A percentile compares a stretch with the other conserved stretches of the same genome.
phyloP scores from a whole-genome alignment of 306 rosid species.

The Crataegus laevigata region DNA sequence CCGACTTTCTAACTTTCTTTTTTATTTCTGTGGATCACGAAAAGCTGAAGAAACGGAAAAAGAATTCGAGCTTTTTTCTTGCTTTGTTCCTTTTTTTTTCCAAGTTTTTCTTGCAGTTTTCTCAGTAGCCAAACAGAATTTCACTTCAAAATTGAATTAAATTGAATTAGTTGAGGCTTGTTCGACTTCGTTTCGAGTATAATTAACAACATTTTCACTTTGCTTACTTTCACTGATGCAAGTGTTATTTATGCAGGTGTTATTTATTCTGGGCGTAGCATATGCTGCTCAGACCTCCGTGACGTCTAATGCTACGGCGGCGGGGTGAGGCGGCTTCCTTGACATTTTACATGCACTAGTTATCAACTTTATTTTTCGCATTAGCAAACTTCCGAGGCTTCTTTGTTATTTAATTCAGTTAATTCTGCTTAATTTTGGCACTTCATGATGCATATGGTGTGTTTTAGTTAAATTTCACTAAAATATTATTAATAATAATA shows the following conservation, averaged over 20 bases:
- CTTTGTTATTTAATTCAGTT: not conserved
- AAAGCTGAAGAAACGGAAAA: not conserved
- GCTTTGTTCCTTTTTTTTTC: not conserved
- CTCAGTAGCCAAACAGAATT: not conserved
- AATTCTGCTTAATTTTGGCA: not conserved
- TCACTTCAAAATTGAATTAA: not conserved
- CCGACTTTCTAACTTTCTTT: not conserved
- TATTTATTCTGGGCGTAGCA: slow-evolving; percentile 25
- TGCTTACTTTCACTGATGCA: not conserved
- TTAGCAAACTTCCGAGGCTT: not conserved
- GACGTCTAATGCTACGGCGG: slow-evolving; percentile 23
- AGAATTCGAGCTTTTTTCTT: not conserved
- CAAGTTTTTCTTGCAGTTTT: not conserved
- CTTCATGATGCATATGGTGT: not conserved
- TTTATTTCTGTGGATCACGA: not conserved
- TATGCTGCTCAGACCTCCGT: slow-evolving; percentile 35
- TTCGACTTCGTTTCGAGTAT: not conserved
- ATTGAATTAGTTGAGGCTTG: not conserved
- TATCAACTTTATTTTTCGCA: not conserved
- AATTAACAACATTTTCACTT: not conserved
- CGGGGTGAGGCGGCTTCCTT: slow-evolving; percentile 19
- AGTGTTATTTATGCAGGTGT: slow-evolving; percentile 48
- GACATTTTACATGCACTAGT: not conserved
- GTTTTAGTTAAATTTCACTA: not conserved
- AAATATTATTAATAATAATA: not conserved